Evolutionary conservation across 768 basidiomycete genomes (phyloP).

Genomic region (Gymnopilus junonius): DNA sequence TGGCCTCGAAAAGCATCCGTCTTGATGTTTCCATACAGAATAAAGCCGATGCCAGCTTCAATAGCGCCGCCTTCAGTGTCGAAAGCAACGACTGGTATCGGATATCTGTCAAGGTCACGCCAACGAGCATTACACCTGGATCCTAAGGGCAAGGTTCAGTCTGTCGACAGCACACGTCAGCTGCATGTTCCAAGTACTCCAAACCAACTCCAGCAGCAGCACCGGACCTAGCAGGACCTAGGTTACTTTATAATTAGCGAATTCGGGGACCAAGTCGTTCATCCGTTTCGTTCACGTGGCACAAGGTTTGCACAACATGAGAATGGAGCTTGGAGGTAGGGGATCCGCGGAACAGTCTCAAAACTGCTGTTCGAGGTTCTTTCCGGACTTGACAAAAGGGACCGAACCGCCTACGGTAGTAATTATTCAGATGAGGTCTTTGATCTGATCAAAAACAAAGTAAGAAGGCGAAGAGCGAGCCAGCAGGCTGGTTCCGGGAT

Average conservation of each 20-base stretch:
- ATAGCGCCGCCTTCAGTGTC: neutral
- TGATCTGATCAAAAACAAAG: slow-evolving; percentile 41
- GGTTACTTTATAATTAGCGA: slow-evolving; percentile 20
- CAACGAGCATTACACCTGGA: neutral
- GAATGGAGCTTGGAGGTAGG: slow-evolving; percentile 25
- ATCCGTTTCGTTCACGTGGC: slow-evolving; percentile 28
- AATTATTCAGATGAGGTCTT: slow-evolving; percentile 24
- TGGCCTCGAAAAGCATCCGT: neutral
- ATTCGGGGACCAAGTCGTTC: slow-evolving; percentile 10
- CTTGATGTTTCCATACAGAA: neutral
- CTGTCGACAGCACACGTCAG: slow-evolving; percentile 4
- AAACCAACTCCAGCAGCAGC: slow-evolving; percentile 10
- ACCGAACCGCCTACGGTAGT: slow-evolving; percentile 32
- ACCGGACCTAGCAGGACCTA: slow-evolving; percentile 18
- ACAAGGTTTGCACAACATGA: slow-evolving; percentile 21
- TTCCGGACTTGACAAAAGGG: slow-evolving; percentile 37
- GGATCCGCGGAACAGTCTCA: slow-evolving; percentile 31
- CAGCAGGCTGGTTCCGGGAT: slow-evolving; percentile 47
- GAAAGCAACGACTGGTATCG: neutral
- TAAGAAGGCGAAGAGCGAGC: slow-evolving; percentile 31
- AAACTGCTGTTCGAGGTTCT: slow-evolving; percentile 20
- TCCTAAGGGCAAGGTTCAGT: neutral
- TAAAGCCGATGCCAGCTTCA: neutral
- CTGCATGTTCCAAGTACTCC: slow-evolving; percentile 15
- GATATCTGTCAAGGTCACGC: neutral